Base-by-base conservation (phyloP, 2,329 filamentous ascomycete species). In the Cadophora luteo-olivacea region DNA sequence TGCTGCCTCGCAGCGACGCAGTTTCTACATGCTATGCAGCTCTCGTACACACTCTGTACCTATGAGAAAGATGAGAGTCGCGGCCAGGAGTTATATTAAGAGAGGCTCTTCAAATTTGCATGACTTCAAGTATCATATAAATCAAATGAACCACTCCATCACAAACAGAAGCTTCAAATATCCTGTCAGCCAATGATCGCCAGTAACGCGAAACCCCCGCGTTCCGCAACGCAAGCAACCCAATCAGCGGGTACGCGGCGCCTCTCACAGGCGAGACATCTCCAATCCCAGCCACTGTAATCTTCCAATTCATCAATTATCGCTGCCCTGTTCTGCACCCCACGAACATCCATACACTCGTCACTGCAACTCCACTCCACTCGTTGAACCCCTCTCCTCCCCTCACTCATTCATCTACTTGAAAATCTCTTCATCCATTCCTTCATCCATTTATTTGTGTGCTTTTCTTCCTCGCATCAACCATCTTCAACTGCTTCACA, bases 151-250 rank as follows among this genome's bases (percentile, higher is more conserved):
- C 9, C 36, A 5, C 16, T 45, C 41, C 12, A 45, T 19, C 12
- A 19, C 41, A 11, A 45, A 45, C 19, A 45, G 19, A 45, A 45
- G 41, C 14, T 45, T 45, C 41, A 45, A 25, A 61, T 61, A 49
- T 60, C 8, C 8, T 25, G 25, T 11, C 55, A 45, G 32, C 55
- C 54, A 65, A 65, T 38, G 6, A 61, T 48, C 1, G 19, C 48
- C 32, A 14, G 33, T 32, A 32, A 66, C 69, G 54, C 69, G 65
- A 71, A 69, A 69, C 58, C 67, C 67, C 68, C 69, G 62, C 69
- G 67, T 54, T 64, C 49, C 7, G 45, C 9, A 19, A 33, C 61
- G 9, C 19, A 22, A 19, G 9, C 19, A 22, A 19, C n/a, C 49
- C 61, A 64, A 49, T 62, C 60, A 62, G 61, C 11, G 29, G 7